Evolutionary conservation across 2,329 filamentous ascomycete species (phyloP).

Genomic region (Xylariomycetidae sp.): DNA sequence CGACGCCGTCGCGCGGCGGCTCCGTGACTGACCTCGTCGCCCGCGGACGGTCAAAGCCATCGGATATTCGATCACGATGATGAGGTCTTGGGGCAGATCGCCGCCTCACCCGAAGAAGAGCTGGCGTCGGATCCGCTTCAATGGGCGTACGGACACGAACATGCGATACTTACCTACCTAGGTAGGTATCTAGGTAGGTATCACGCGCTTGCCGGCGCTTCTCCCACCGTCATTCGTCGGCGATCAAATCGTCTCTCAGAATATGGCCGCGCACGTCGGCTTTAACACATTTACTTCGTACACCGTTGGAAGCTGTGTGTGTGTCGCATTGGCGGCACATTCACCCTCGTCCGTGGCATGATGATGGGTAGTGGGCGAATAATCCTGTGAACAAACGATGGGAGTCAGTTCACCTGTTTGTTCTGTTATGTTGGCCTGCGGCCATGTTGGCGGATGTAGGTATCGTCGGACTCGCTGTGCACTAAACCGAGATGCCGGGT

Average conservation of each 20-base stretch:
- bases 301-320: not conserved
- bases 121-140: conserved; percentile 31
- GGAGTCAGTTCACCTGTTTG: not conserved
- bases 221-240: not conserved
- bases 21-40: conserved; percentile 5
- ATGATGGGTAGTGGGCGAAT: not conserved
- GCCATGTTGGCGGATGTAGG: too few species aligned
- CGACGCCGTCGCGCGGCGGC: not conserved
- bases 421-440: not conserved
- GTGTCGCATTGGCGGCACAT: not conserved
- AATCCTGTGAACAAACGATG: not conserved
- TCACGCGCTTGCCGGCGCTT: not conserved
- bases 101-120: conserved; percentile 32
- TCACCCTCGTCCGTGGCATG: not conserved
- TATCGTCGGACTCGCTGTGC: too few species aligned
- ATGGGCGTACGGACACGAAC: conserved; percentile 32
- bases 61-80: conserved; percentile 32
- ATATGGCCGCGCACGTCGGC: not conserved
- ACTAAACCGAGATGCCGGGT: too few species aligned
- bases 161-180: too few species aligned
- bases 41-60: conserved; percentile 10
- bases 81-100: conserved; percentile 31
- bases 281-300: not conserved
- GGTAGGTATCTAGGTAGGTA: too few species aligned
- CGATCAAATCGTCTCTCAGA: not conserved